These are phyloP conservation scores for Russula emetica DNA, from an alignment of 768 basidiomycete genomes.

Conservation along the genomic window DNA sequence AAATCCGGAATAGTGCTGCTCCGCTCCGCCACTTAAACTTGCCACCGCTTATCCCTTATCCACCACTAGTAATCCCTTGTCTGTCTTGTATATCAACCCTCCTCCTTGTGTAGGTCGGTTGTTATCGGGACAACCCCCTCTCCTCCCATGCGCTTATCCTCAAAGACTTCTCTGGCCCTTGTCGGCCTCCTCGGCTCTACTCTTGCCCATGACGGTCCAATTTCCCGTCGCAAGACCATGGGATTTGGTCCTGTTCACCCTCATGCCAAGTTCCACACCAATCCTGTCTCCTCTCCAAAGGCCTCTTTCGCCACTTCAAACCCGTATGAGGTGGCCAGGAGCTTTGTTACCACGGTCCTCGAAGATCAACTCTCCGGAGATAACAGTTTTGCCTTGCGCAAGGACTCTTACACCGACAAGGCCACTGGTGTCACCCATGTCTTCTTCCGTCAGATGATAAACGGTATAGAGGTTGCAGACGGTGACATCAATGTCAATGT, in stretches of 20 bases:
- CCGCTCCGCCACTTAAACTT: not conserved
- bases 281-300: constrained; percentile 37
- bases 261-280: constrained; percentile 62
- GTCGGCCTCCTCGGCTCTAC: constrained; percentile 27
- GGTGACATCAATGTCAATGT: constrained; percentile 94
- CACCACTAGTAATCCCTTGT: not conserved
- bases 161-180: constrained; percentile 21
- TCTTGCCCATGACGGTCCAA: constrained; percentile 24
- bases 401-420: constrained; percentile 83
- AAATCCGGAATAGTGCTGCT: constrained; percentile 1
- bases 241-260: constrained; percentile 81
- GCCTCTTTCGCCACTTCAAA: constrained; percentile 35
- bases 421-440: constrained; percentile 86
- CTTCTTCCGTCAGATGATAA: constrained; percentile 79
- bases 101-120: constrained; percentile 3
- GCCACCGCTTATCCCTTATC: not conserved
- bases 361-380: constrained; percentile 37
- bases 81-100: constrained; percentile 18
- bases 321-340: constrained; percentile 57
- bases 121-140: constrained; percentile 5
- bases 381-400: constrained; percentile 55
- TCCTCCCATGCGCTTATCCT: constrained; percentile 24
- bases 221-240: constrained; percentile 72
- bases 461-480: constrained; percentile 84
- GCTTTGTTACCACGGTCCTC: constrained; percentile 54